These are phyloP conservation scores for Hypoxylon intermedium DNA, from an alignment of 495 filamentous ascomycete species.

Conservation along the genomic window DNA sequence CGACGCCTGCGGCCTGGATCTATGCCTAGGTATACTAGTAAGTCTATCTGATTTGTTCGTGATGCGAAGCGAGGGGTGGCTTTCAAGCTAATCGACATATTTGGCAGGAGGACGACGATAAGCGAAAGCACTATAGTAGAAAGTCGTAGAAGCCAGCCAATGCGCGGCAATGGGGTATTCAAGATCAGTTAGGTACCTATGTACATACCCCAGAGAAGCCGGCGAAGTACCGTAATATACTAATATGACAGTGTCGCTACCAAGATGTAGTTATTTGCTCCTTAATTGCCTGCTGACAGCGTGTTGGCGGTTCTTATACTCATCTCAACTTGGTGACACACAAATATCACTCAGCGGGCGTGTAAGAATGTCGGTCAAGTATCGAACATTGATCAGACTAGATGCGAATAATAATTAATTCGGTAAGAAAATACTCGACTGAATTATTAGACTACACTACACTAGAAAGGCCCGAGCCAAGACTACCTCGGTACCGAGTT, in stretches of 20 bases:
- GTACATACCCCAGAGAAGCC: constrained; percentile 28
- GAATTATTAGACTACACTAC: no score
- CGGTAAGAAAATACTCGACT: not conserved
- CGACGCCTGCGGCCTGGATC: not conserved
- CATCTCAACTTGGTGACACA: constrained; percentile 4
- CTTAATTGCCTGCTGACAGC: constrained; percentile 5
- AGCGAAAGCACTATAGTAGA: constrained; percentile 6
- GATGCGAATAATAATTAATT: no score
- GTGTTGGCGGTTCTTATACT: constrained; percentile 5
- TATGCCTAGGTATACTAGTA: not conserved
- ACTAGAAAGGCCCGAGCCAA: not conserved
- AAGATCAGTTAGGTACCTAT: constrained; percentile 6
- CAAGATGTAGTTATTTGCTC: not conserved
- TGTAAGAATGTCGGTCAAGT: constrained; percentile 39
- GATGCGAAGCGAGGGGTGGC: constrained; percentile 3
- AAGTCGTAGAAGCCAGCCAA: constrained; percentile 12
- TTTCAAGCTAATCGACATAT: constrained; percentile 12
- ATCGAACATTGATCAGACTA: no score
- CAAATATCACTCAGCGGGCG: constrained; percentile 24
- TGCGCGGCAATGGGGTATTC: not conserved
- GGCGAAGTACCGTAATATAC: no score
- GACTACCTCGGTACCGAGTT: not conserved
- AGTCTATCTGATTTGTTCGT: constrained; percentile 3
- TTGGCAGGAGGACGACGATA: constrained; percentile 34
- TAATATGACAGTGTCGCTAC: not conserved